A percentile compares a stretch with the other conserved stretches of the same genome.
These are phyloP conservation scores for Trypanosoma scelopori DNA, from an alignment of 208 protist genomes.

Conservation along the genomic window DNA sequence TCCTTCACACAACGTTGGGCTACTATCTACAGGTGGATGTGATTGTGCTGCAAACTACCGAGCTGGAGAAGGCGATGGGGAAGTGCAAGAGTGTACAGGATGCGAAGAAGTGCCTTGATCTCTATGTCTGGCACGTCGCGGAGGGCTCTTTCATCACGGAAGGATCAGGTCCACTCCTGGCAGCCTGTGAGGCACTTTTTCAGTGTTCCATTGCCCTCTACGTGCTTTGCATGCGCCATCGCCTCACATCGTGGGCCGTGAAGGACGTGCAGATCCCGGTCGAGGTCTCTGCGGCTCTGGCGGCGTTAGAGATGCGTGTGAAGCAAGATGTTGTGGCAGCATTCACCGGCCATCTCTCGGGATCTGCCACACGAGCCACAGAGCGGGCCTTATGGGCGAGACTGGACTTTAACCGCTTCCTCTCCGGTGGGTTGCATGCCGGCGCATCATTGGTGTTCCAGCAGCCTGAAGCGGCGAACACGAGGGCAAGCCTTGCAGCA, in stretches of 20 bases:
- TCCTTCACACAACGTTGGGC: constrained; percentile 55
- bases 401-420: constrained; percentile 80
- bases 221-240: constrained; percentile 60
- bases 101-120: constrained; percentile 68
- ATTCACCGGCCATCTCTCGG: constrained; percentile 59
- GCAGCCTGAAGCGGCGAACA: constrained; percentile 1
- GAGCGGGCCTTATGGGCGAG: constrained; percentile 76
- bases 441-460: constrained; percentile 2
- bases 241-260: constrained; percentile 72
- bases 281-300: constrained; percentile 71
- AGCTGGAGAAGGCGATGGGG: constrained; percentile 35
- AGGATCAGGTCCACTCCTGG: constrained; percentile 41
- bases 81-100: constrained; percentile 70
- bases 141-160: constrained; percentile 72
- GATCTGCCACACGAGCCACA: constrained; percentile 37
- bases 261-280: constrained; percentile 42
- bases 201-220: constrained; percentile 49
- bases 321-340: constrained; percentile 65
- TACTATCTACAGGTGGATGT: constrained; percentile 86
- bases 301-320: constrained; percentile 59
- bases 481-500: neutral
- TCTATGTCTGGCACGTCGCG: constrained; percentile 71
- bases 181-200: constrained; percentile 47
- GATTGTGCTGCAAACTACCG: constrained; percentile 40
- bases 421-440: constrained; percentile 30